Evolutionary conservation across 345 rosid genomes (phyloP).

Genomic region (Adansonia digitata): DNA sequence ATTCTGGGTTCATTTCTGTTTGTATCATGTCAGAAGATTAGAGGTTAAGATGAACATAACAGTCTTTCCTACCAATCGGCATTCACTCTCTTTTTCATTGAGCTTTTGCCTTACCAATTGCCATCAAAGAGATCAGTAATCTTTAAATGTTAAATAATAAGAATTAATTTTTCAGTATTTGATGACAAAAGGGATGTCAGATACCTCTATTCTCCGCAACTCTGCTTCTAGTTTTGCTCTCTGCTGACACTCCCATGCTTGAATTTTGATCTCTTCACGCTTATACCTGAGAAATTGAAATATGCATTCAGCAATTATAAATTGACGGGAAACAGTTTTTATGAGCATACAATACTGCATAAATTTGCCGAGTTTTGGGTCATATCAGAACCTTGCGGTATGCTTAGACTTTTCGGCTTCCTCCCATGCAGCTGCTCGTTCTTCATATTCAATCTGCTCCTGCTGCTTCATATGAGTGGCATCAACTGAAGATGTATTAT

Average conservation of each 20-base stretch:
- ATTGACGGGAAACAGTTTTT: not conserved
- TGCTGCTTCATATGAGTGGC: conserved; percentile 27
- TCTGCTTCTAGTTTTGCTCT: conserved; percentile 67
- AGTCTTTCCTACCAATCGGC: not conserved
- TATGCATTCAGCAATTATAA: conserved; percentile 1
- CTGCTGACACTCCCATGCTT: conserved; percentile 79
- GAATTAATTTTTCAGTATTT: not conserved
- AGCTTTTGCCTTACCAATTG: not conserved
- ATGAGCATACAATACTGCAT: not conserved
- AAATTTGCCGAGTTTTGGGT: not conserved
- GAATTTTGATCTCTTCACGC: conserved; percentile 67
- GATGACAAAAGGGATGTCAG: not conserved
- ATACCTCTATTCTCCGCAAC: conserved; percentile 61
- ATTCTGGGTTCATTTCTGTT: not conserved
- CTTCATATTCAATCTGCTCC: conserved; percentile 40
- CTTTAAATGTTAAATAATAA: not conserved
- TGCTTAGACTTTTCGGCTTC: conserved; percentile 63
- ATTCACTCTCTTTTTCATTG: not conserved
- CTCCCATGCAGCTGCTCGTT: conserved; percentile 71
- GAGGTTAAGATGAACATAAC: not conserved
- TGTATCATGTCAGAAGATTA: not conserved
- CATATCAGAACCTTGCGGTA: conserved; percentile 41
- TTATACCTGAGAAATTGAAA: conserved; percentile 36
- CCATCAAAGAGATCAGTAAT: not conserved
- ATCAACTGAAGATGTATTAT: conserved; percentile 27